phyloP scores from a whole-genome alignment of 768 basidiomycete genomes.

The Scleroderma bovista region DNA sequence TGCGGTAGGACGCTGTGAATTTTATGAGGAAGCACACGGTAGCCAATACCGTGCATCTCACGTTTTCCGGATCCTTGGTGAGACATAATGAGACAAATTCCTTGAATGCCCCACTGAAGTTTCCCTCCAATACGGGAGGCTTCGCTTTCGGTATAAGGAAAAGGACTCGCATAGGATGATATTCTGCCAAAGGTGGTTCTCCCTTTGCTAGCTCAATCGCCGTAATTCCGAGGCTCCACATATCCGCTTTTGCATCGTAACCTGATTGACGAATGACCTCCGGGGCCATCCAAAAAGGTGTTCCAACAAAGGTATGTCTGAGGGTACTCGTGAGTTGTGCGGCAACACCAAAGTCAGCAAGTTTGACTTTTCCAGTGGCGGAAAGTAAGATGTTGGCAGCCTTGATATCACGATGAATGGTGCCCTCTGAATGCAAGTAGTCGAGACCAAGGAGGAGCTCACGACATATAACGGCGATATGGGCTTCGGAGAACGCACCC shows the following conservation, averaged over 20 bases:
- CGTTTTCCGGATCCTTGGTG: slow-evolving; percentile 83
- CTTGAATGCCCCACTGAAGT: slow-evolving; percentile 82
- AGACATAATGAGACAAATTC: slow-evolving; percentile 89
- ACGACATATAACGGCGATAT: slow-evolving; percentile 92
- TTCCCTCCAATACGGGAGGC: slow-evolving; percentile 83
- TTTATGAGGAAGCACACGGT: slow-evolving; percentile 8
- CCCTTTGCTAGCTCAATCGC: slow-evolving; percentile 98
- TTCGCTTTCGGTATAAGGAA: slow-evolving; percentile 98
- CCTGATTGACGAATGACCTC: slow-evolving; percentile 97
- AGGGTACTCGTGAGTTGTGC: slow-evolving; percentile 93
- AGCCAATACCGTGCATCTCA: slow-evolving; percentile 32
- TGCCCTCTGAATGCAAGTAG: slow-evolving; percentile 93
- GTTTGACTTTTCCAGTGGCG: slow-evolving; percentile 88
- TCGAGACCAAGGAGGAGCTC: slow-evolving; percentile 91
- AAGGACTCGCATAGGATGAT: slow-evolving; percentile 97
- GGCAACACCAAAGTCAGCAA: slow-evolving; percentile 98
- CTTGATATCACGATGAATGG: slow-evolving; percentile 98
- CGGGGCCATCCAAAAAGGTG: slow-evolving; percentile 98
- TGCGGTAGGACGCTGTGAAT: slow-evolving; percentile 74
- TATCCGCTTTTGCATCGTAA: slow-evolving; percentile 93
- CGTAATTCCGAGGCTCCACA: slow-evolving; percentile 98
- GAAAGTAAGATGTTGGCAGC: slow-evolving; percentile 94
- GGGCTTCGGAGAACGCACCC: slow-evolving; percentile 83
- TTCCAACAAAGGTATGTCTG: slow-evolving; percentile 96
- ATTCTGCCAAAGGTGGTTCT: slow-evolving; percentile 93